Evolutionary conservation across 1,284 basidiomycete genomes (phyloP), one percentile per base, ranked within the genome.

Genomic region (Apiotrichum sp.): DNA sequence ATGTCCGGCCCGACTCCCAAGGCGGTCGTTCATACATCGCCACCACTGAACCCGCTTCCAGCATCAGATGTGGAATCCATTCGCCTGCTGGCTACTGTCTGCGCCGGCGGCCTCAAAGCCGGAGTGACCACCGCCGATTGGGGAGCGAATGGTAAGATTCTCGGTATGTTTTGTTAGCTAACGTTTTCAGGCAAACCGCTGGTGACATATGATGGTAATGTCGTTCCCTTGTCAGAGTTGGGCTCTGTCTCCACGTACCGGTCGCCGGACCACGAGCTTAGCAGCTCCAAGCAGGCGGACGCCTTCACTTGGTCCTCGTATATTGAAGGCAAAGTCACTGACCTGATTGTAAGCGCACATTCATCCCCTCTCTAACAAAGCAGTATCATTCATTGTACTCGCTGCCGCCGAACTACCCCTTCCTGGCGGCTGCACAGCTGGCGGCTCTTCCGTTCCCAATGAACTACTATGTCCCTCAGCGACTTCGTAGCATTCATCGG

Each of bases 381-480:
- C 63, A 76, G 74, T 68, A 73, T 50, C 72, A 72, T 65, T 65
- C 68, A 14, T 62, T 71, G 35, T 76, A 72, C 62, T 70, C 69
- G 3, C 63, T 74, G 0, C 71, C 72, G 2, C 65, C 65, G 9
- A 75, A 76, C 59, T 69, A 72, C 52, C 55, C 66, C 1, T 48
- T 59, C 22, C 53, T 71, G 31, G 62, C 61, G n/a, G 63, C 62
- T 31, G 62, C 69, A 13, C 72, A 72, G 57, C 52, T 63, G 8
- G 47, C 57, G 0, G 52, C 59, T 16, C 62, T 70, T 5, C 40
- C 60, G 3, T 74, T 70, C 57, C 71, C 72, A 1, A 59, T 66
- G 54, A 65, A 56, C n/a, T 60, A 65, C 31, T 75, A 74, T 42
- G 67, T 73, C 31, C 71, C 74, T 0, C 67, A 73, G 51, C 63